Evolutionary conservation across 768 basidiomycete species (phyloP).

Genomic region (Rubroboletus satanas): DNA sequence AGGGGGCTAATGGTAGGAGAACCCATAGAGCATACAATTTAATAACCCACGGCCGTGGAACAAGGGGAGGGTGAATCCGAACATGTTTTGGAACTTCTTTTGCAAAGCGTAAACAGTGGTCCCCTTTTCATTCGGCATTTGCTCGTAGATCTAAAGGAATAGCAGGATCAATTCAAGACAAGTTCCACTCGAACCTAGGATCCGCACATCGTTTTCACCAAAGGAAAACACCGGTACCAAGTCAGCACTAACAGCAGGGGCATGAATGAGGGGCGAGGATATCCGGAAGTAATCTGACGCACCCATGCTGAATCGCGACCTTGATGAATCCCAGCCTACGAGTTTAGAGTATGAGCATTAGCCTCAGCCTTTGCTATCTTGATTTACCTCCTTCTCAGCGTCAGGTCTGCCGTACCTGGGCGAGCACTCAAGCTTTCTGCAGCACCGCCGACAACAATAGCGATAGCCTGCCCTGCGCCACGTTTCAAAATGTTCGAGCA

Average conservation of each 20-base stretch:
- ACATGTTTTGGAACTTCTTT: slow-evolving; percentile 85
- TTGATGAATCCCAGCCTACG: slow-evolving; percentile 91
- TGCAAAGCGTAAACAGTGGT: slow-evolving; percentile 84
- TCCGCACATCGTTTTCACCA: slow-evolving; percentile 92
- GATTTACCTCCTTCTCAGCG: slow-evolving; percentile 61
- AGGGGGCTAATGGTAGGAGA: background rate
- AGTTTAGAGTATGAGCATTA: background rate
- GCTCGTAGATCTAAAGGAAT: slow-evolving; percentile 77
- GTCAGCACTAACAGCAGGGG: slow-evolving; percentile 60
- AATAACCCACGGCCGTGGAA: slow-evolving; percentile 95
- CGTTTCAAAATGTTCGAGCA: slow-evolving; percentile 80
- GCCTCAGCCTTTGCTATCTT: background rate
- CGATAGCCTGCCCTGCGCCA: slow-evolving; percentile 69
- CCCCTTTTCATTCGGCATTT: slow-evolving; percentile 94
- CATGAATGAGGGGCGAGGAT: slow-evolving; percentile 1
- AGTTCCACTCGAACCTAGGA: background rate
- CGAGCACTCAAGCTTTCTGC: slow-evolving; percentile 91
- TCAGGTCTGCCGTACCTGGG: slow-evolving; percentile 94
- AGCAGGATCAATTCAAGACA: background rate
- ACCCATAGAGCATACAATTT: slow-evolving; percentile 68
- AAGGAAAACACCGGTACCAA: slow-evolving; percentile 98
- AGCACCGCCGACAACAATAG: slow-evolving; percentile 95
- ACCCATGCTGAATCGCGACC: slow-evolving; percentile 87
- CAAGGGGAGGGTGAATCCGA: slow-evolving; percentile 95
- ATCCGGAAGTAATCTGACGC: slow-evolving; percentile 15